Evolutionary conservation across 345 rosid species (phyloP).

Genomic region (Firmiana major): DNA sequence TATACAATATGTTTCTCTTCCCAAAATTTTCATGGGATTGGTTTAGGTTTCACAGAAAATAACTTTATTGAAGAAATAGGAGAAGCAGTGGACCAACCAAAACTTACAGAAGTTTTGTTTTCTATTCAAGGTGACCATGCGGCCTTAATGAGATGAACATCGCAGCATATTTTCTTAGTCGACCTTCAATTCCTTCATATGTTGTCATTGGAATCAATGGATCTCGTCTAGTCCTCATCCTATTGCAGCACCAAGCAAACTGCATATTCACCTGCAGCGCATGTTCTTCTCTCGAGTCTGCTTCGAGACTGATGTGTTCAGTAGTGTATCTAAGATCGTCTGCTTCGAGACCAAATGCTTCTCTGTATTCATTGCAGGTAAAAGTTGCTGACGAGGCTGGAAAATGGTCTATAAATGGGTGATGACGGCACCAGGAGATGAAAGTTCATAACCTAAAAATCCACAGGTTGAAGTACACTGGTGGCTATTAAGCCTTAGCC

Average conservation of each 20-base stretch:
- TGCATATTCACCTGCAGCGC: constrained; percentile 96
- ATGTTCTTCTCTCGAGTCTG: constrained; percentile 73
- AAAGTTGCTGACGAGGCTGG: constrained; percentile 91
- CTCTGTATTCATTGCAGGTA: constrained; percentile 49
- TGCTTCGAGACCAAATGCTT: constrained; percentile 63
- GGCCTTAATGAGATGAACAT: constrained; percentile 15
- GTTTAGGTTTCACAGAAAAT: background rate
- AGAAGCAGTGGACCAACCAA: background rate
- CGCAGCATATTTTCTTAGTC: constrained; percentile 8
- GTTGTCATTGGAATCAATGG: background rate
- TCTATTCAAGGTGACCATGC: constrained; percentile 13
- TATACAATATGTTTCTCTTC: background rate
- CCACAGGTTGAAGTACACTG: constrained; percentile 64
- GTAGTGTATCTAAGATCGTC: constrained; percentile 69
- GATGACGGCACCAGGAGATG: constrained; percentile 90
- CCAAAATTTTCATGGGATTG: background rate
- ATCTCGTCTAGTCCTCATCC: constrained; percentile 17
- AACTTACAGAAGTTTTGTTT: background rate
- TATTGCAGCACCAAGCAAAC: constrained; percentile 65
- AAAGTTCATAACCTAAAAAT: constrained; percentile 84
- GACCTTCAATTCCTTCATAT: background rate
- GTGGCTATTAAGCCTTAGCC: constrained; percentile 73
- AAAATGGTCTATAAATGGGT: constrained; percentile 76
- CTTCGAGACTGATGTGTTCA: constrained; percentile 77
- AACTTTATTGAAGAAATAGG: background rate